These are phyloP conservation scores for Saccharomycopsis fibuligera DNA, from an alignment of 805 yeast species.

Conservation along the genomic window DNA sequence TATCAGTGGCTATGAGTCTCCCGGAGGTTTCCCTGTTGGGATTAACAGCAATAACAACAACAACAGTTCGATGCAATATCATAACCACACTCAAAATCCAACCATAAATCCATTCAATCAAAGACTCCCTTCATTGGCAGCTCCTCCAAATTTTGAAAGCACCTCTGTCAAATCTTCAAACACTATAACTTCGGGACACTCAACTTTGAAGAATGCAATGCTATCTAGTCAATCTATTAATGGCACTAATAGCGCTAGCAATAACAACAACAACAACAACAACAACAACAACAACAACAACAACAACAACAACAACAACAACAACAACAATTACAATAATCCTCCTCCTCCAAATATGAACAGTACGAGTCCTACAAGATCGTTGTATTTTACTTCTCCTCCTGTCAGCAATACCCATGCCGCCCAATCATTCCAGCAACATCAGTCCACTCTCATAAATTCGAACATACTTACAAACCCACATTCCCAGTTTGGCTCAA, in stretches of 20 bases:
- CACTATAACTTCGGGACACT: not conserved
- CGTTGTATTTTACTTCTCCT: not conserved
- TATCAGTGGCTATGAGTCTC: too few relatives aligned
- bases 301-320: not conserved
- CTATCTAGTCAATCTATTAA: not conserved
- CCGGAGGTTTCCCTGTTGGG: not conserved
- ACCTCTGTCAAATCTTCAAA: not conserved
- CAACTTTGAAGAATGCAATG: not conserved
- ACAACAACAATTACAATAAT: constrained; percentile 5
- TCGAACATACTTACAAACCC: constrained; percentile 7
- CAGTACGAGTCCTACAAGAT: not conserved
- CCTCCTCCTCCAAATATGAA: not conserved
- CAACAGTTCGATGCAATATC: too few relatives aligned
- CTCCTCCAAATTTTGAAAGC: not conserved
- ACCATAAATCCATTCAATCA: not conserved
- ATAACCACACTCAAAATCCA: not conserved
- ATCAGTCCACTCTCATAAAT: not conserved
- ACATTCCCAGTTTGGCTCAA: constrained; percentile 8
- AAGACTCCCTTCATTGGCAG: not conserved
- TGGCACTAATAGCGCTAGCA: not conserved
- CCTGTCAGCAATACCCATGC: not conserved
- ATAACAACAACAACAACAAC: not conserved
- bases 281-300: not conserved
- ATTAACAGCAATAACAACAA: too few relatives aligned
- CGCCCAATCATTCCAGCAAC: not conserved